Base-by-base conservation (phyloP, 2,329 filamentous ascomycete species). In the Leptographium wingfieldii region DNA sequence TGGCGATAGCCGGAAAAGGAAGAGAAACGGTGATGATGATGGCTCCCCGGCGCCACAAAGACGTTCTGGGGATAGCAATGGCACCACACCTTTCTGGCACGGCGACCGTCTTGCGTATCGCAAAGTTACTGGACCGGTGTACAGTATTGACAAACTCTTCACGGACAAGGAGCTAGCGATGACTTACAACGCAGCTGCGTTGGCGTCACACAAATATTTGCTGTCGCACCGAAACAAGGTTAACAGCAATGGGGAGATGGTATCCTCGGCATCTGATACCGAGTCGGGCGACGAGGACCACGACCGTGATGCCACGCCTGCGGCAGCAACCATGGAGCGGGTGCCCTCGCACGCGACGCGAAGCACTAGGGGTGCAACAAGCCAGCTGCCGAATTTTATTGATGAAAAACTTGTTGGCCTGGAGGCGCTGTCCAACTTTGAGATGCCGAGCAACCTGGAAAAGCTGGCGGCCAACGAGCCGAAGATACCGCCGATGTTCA, bases 141-240 rank as follows among this genome's bases (percentile, higher is more conserved):
- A 85, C 69, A 86, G 80, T 68, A 80, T 87, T 61, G 83, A 87
- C 66, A 86, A 86, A 73, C 78, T 87, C 46, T 87, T 87, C 57
- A 87, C 84, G 0, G 84, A 87, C 66, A 86, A 85, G 70, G 84
- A 87, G 71, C 76, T 87, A 35, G 77, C 80, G 5, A 78, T 87
- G 74, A 82, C 81, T 33, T 86, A 86, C 69, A 86, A 85, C 62
- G 73, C 76, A 5, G 80, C 84, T 5, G 83, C 84, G 35, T 66
- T 85, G 25, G 83, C 83, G 2, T 79, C 84, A 10, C 81, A 85
- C 68, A 80, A 81, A 63, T 81, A 84, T 66, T 76, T 86, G 60
- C 71, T 84, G 58, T 79, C 81, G 43, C 82, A 83, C 67, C 80
- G 80, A 38, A 72, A 73, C 40, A 75, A 79, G 56, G 68, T 74